Conservation (phyloP, 192 early-diverging fungal species). For the Coemansia sp. region DNA sequence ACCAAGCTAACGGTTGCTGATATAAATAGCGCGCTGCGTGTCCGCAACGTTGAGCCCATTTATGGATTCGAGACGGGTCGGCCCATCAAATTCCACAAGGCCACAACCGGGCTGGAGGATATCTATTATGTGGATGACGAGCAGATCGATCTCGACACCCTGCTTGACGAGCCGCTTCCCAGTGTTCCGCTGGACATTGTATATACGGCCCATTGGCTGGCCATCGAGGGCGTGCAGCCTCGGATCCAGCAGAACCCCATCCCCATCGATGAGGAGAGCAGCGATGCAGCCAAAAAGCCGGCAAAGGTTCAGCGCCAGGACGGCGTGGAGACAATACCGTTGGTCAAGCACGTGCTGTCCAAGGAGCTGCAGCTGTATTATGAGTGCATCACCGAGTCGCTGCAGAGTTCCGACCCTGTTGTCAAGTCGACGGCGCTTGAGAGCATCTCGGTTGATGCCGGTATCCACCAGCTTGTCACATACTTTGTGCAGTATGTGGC, state of each 20-base stretch:
- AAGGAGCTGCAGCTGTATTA: slow-evolving; percentile 94
- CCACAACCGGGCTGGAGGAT: slow-evolving; percentile 58
- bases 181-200: slow-evolving; percentile 86
- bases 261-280: slow-evolving; percentile 41
- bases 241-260: slow-evolving; percentile 94
- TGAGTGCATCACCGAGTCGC: slow-evolving; percentile 81
- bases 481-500: slow-evolving; percentile 94
- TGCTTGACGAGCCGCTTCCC: slow-evolving; percentile 83
- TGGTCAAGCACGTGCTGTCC: slow-evolving; percentile 89
- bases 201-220: slow-evolving; percentile 96
- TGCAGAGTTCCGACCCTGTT: slow-evolving; percentile 66
- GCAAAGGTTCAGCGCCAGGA: slow-evolving; percentile 28
- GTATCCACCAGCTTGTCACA: slow-evolving; percentile 90
- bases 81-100: slow-evolving; percentile 68
- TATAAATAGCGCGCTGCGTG: slow-evolving; percentile 85
- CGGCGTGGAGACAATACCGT: slow-evolving; percentile 56
- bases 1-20: slow-evolving; percentile 79
- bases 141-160: slow-evolving; percentile 87
- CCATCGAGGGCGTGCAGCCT: slow-evolving; percentile 99
- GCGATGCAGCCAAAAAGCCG: slow-evolving; percentile 8
- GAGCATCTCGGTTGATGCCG: slow-evolving; percentile 84
- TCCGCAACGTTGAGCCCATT: slow-evolving; percentile 93
- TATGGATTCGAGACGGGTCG: slow-evolving; percentile 83
- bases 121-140: slow-evolving; percentile 93
- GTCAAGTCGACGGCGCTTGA: slow-evolving; percentile 77